A percentile compares a stretch with the other conserved stretches of the same genome.
Conservation (phyloP, 139 green algal species). For the Pleodorina starrii region DNA sequence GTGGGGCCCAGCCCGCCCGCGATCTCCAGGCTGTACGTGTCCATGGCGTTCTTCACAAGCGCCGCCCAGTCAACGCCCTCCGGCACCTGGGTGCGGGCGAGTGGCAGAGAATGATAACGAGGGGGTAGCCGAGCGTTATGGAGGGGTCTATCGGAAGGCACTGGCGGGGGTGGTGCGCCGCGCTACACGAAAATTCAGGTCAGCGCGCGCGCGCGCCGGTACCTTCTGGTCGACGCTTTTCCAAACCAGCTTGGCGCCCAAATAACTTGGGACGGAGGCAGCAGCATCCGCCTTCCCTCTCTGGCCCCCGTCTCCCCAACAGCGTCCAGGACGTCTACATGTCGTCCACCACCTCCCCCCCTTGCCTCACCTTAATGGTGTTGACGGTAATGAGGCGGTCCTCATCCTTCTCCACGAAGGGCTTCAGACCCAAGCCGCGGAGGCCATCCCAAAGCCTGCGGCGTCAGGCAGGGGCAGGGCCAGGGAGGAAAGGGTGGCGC, state of each 20-base stretch:
- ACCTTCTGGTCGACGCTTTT: too few species aligned
- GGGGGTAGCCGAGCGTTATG: too few species aligned
- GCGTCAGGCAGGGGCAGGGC: not conserved
- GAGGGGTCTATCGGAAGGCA: too few species aligned
- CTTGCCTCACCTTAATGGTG: conserved; percentile 93
- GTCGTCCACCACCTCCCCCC: too few species aligned
- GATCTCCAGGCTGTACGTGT: conserved; percentile 71
- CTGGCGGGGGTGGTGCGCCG: too few species aligned
- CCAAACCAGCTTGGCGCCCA: too few species aligned
- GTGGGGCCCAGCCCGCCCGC: conserved; percentile 84
- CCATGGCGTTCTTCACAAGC: conserved; percentile 89
- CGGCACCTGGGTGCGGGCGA: conserved; percentile 64
- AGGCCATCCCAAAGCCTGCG: conserved; percentile 86
- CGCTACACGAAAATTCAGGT: not conserved
- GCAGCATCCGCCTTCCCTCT: too few species aligned
- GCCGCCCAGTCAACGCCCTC: conserved; percentile 87
- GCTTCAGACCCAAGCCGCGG: conserved; percentile 80
- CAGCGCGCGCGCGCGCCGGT: too few species aligned
- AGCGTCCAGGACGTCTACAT: too few species aligned
- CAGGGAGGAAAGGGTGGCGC: not conserved
- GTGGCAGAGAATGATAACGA: too few species aligned
- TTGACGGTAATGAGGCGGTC: conserved; percentile 91
- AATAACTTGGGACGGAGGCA: too few species aligned
- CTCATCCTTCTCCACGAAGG: conserved; percentile 82
- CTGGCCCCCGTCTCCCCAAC: too few species aligned